Evolutionary conservation across 2,329 filamentous ascomycete genomes (phyloP).

Genomic region (Exserohilum rostratum): DNA sequence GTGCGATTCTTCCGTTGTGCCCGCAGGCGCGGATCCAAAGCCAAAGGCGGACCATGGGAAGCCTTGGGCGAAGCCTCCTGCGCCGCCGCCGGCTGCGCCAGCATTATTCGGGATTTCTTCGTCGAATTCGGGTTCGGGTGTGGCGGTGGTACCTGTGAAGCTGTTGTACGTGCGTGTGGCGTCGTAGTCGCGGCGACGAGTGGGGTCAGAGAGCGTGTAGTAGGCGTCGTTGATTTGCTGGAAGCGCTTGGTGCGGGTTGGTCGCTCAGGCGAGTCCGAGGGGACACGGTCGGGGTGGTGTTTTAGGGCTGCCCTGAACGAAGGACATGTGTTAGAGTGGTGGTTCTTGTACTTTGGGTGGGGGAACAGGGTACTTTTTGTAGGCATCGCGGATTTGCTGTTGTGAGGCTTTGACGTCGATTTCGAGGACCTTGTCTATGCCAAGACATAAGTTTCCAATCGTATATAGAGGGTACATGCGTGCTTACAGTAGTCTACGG

Average conservation of each 20-base stretch:
- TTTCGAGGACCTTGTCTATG: constrained; percentile 61
- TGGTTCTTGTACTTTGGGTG: not conserved
- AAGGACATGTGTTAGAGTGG: constrained; percentile 6
- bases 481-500: constrained; percentile 36
- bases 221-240: constrained; percentile 93
- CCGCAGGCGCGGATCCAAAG: constrained; percentile 57
- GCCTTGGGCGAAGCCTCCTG: constrained; percentile 41
- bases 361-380: constrained; percentile 68
- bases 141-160: constrained; percentile 51
- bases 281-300: constrained; percentile 93
- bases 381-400: constrained; percentile 93
- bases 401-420: constrained; percentile 74
- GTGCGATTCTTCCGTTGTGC: constrained; percentile 53
- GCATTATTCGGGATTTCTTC: constrained; percentile 54
- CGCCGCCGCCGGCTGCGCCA: not conserved
- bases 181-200: constrained; percentile 83
- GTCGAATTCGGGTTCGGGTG: constrained; percentile 54
- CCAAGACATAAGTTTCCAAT: not conserved
- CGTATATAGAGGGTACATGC: not conserved
- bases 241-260: constrained; percentile 82
- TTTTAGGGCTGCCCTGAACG: constrained; percentile 77
- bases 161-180: constrained; percentile 66
- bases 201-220: constrained; percentile 83
- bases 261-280: constrained; percentile 80
- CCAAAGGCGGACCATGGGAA: constrained; percentile 82